Evolutionary conservation across 805 yeast species (phyloP), one percentile per base, ranked within the genome.

Genomic region (Schwanniomyces polymorphus): DNA sequence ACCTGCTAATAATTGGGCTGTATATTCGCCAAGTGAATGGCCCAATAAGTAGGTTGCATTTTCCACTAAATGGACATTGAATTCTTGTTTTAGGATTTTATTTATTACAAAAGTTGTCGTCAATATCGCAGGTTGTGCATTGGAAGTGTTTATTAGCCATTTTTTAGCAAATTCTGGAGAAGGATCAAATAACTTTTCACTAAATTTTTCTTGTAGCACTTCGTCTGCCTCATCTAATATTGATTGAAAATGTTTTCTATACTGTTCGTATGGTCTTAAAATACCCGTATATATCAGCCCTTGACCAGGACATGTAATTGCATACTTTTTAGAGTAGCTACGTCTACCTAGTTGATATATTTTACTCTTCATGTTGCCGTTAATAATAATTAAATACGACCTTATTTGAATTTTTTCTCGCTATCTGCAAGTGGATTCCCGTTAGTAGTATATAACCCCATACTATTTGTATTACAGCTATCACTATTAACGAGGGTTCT

Each of bases 71-170:
- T 59, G 55, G 3, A 60, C 41, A 3, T 57, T 65, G 14, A 55
- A 48, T 6, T 47, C 42, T 17, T 53, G 43, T 6, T 57, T 54
- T 16, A 65, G 5, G 10, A 64, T 41, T 18, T 60, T 53, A 48
- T 53, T 55, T 8, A 67, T 58, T 4, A 71, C 58, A 42, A 57
- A 64, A 21, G 79, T 68, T 4, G 79, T 60, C 2, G 76, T 65
- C 27, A 80, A 60, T 9, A 80, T 73, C 21, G 82, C 75, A 3
- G 84, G 84, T 64, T 80, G 85, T 18, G 83, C 82, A 54, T 75
- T 66, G 37, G 72, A 62, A 0, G 82, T 78, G 25, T 61, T 53
- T 9, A 44, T 27, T 17, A 65, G 40, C 67, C 70, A 67, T 5
- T 42, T 12, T 12, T 45, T 47, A 7, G 51, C 48, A 38, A 39